Conservation (phyloP, 148 eudicot genomes). For the Vaccinium macrocarpon region DNA sequence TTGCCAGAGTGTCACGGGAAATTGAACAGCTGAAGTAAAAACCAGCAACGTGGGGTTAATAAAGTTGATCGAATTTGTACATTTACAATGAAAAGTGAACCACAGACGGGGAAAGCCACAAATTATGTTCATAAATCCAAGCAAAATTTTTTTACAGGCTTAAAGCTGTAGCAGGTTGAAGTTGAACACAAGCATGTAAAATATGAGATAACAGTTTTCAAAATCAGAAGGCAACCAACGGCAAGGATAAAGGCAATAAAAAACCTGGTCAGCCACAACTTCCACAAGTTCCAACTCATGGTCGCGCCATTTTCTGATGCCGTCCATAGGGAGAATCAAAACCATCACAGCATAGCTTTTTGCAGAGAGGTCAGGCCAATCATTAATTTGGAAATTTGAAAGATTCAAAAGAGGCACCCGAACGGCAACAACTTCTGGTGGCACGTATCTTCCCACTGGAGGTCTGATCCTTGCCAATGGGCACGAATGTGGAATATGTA, state of each 20-base stretch:
- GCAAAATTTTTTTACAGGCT: background rate
- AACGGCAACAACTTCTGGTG: constrained; percentile 77
- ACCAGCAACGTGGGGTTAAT: background rate
- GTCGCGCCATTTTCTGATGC: constrained; percentile 70
- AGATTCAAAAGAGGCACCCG: constrained; percentile 80
- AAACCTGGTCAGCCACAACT: constrained; percentile 92
- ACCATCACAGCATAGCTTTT: constrained; percentile 88
- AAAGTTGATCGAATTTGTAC: background rate
- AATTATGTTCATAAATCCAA: background rate
- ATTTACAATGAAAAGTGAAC: constrained; percentile 1
- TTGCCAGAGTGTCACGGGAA: background rate
- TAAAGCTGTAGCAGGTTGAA: background rate
- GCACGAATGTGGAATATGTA: constrained; percentile 56
- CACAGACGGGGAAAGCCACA: background rate
- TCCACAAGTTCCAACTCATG: constrained; percentile 90
- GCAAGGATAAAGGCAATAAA: constrained; percentile 10
- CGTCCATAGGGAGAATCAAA: constrained; percentile 63
- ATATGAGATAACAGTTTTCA: background rate
- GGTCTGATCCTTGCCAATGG: constrained; percentile 60
- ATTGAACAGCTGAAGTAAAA: background rate
- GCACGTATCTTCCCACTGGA: constrained; percentile 41
- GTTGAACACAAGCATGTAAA: background rate
- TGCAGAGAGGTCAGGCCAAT: constrained; percentile 67
- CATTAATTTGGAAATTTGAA: constrained; percentile 69
- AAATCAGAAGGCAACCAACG: constrained; percentile 3